Evolutionary conservation across 2,329 filamentous ascomycete species (phyloP).

Genomic region (Clonostachys rhizophaga): DNA sequence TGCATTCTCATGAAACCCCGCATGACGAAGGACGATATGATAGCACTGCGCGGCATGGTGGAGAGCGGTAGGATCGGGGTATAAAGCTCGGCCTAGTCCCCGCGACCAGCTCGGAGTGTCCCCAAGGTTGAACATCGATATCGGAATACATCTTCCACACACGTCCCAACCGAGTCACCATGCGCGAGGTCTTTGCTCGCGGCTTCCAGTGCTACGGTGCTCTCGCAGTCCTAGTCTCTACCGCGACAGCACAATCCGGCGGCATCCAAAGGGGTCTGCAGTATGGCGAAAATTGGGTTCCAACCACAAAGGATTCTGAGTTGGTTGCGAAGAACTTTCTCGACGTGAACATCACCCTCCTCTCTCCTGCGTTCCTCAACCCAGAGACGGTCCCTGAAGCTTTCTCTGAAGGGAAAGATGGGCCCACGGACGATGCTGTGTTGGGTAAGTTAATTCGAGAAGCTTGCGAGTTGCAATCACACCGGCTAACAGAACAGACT

Average conservation of each 20-base stretch:
- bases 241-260: slow-evolving; percentile 2
- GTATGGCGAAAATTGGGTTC: slow-evolving; percentile 7
- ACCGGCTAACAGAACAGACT: slow-evolving; percentile 7
- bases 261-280: slow-evolving; percentile 3
- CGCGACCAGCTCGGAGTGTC: no score
- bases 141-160: no score
- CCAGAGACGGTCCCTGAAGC: slow-evolving; percentile 12
- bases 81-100: no score
- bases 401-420: slow-evolving; percentile 17
- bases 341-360: slow-evolving; percentile 16
- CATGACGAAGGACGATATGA: no score
- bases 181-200: no score
- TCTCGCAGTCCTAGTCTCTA: slow-evolving; percentile 2
- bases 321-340: slow-evolving; percentile 18
- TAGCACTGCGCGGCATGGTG: no score
- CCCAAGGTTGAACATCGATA: no score
- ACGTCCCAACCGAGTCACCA: no score
- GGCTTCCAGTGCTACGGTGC: no score
- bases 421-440: slow-evolving; percentile 18
- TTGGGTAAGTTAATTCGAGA: slow-evolving; percentile 12
- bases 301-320: slow-evolving; percentile 15
- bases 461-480: neutral
- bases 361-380: slow-evolving; percentile 18
- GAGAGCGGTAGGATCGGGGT: no score
- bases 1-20: no score